Percentiles rank a stretch among this genome's conserved stretches.
Evolutionary conservation across 1,284 basidiomycete genomes (phyloP).

Genomic region (Moesziomyces parantarcticus): DNA sequence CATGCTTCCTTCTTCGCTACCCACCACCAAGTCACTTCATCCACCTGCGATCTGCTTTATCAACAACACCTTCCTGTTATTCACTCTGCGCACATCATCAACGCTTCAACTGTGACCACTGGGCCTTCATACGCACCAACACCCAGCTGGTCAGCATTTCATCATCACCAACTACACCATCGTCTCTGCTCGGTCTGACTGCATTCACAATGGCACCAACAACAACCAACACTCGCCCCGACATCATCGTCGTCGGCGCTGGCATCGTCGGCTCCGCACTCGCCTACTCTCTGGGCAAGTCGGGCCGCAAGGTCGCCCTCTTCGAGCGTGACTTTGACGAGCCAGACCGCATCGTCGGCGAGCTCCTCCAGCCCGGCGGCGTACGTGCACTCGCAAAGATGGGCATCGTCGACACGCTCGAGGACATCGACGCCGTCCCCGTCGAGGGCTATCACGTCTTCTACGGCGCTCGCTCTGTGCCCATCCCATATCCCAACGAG

Average conservation of each 20-base stretch:
- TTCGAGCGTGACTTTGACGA: conserved; percentile 79
- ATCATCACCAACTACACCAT: neutral
- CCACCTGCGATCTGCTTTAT: no score
- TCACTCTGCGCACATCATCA: neutral
- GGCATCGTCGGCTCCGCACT: conserved; percentile 65
- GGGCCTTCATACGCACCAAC: conserved; percentile 8
- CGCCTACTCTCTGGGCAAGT: conserved; percentile 60
- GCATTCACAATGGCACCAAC: conserved; percentile 10
- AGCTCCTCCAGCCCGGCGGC: conserved; percentile 94
- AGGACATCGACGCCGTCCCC: conserved; percentile 87
- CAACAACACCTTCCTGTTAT: neutral
- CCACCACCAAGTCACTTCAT: no score
- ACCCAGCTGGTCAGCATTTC: conserved; percentile 24
- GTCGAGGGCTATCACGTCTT: conserved; percentile 90
- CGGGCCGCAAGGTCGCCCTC: conserved; percentile 70
- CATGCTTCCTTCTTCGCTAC: no score
- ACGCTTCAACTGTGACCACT: conserved; percentile 8
- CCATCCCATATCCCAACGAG: conserved; percentile 85
- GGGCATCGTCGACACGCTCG: conserved; percentile 78
- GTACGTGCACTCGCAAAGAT: conserved; percentile 80
- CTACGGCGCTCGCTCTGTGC: conserved; percentile 74
- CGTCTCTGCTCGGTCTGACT: neutral
- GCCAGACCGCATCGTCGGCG: conserved; percentile 96
- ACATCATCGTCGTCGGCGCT: conserved; percentile 64
- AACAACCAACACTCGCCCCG: conserved; percentile 12